Percentiles rank a stretch among this genome's conserved stretches.
phyloP scores from a whole-genome alignment of 2,329 filamentous ascomycete species.

The Periglandula ipomoeae region DNA sequence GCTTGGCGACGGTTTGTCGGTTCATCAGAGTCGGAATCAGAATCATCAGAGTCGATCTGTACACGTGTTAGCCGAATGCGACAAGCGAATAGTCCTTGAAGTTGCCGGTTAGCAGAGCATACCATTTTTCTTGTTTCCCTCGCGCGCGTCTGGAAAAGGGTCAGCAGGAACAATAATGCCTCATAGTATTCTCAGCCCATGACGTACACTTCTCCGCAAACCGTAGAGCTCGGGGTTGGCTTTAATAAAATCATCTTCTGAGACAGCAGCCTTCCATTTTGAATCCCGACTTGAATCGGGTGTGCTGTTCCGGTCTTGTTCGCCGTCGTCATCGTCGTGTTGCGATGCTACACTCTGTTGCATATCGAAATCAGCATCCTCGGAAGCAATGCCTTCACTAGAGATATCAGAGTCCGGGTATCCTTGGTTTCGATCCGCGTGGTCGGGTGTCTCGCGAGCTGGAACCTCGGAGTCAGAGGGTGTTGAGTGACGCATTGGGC shows the following conservation, averaged over 20 bases:
- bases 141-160: conserved; percentile 39
- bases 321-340: conserved; percentile 35
- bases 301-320: conserved; percentile 57
- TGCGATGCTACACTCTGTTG: conserved; percentile 44
- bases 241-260: conserved; percentile 76
- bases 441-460: conserved; percentile 31
- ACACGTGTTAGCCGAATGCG: conserved; percentile 2
- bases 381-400: conserved; percentile 47
- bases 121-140: conserved; percentile 50
- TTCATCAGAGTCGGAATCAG: conserved; percentile 62
- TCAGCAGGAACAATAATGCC: conserved; percentile 17
- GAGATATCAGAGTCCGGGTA: conserved; percentile 38
- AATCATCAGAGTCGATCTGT: conserved; percentile 49
- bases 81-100: neutral
- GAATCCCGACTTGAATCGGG: conserved; percentile 57
- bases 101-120: conserved; percentile 23
- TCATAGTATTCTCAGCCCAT: conserved; percentile 14
- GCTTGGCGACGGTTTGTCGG: conserved; percentile 47
- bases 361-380: conserved; percentile 70
- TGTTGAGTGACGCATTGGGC: conserved; percentile 38
- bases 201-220: conserved; percentile 77
- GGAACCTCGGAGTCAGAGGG: conserved; percentile 31
- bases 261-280: conserved; percentile 63
- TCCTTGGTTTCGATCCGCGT: conserved; percentile 28
- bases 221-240: conserved; percentile 94